Evolutionary conservation across 2,329 filamentous ascomycete genomes (phyloP).

Genomic region (Fusarium nelsonii): DNA sequence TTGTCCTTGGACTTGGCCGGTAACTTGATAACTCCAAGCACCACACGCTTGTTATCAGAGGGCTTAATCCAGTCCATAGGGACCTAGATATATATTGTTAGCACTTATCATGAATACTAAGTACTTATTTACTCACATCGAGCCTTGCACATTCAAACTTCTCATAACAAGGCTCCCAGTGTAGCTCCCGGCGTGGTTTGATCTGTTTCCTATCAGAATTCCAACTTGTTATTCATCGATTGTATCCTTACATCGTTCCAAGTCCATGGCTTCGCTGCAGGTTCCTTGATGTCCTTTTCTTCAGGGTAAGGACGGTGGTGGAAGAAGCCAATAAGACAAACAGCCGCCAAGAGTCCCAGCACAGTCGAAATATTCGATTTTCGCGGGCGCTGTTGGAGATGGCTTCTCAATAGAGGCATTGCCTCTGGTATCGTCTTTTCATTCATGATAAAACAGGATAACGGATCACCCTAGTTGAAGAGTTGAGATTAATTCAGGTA

Average conservation of each 20-base stretch:
- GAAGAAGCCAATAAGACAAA: constrained; percentile 41
- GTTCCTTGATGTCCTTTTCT: neutral
- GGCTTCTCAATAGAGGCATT: constrained; percentile 28
- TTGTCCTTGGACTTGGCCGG: constrained; percentile 48
- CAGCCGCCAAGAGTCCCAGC: constrained; percentile 38
- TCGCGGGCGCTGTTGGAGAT: constrained; percentile 11
- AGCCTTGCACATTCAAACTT: constrained; percentile 52
- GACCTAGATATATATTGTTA: constrained; percentile 43
- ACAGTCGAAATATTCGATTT: constrained; percentile 15
- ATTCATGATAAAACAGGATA: constrained; percentile 24
- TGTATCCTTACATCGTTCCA: constrained; percentile 43
- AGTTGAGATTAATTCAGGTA: neutral
- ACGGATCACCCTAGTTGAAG: neutral
- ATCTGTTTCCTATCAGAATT: constrained; percentile 50
- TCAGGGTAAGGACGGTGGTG: constrained; percentile 30
- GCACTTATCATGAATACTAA: neutral
- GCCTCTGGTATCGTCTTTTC: constrained; percentile 33
- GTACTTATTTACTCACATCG: constrained; percentile 44
- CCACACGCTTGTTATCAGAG: constrained; percentile 46
- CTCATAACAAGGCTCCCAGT: constrained; percentile 52
- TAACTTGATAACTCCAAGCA: constrained; percentile 51
- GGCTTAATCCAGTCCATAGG: constrained; percentile 54
- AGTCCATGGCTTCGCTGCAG: constrained; percentile 40
- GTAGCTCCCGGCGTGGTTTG: constrained; percentile 47
- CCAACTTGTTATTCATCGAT: neutral